phyloP scores from a whole-genome alignment of 345 rosid species.

The Eutrema japonicum region DNA sequence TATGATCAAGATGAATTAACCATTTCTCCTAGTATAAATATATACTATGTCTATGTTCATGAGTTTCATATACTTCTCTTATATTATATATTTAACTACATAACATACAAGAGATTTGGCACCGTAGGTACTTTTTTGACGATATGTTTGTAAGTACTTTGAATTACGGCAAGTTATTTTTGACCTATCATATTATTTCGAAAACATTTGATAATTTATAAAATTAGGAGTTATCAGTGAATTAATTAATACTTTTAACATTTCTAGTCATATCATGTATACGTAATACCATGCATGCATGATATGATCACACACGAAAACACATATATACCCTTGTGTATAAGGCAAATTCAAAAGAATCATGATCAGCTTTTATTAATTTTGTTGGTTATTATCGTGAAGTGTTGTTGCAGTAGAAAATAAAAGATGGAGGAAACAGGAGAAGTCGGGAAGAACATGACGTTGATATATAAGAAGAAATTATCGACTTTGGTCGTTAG shows the following conservation, averaged over 20 bases:
- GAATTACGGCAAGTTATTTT: too few species aligned
- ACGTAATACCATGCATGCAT: constrained; percentile 1
- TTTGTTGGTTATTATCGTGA: not conserved
- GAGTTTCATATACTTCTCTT: not conserved
- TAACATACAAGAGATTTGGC: not conserved
- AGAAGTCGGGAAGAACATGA: constrained; percentile 11
- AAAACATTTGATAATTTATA: too few species aligned
- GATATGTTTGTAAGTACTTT: too few species aligned
- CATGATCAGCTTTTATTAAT: not conserved
- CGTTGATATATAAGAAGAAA: constrained; percentile 22
- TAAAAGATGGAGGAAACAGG: not conserved
- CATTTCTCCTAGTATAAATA: not conserved
- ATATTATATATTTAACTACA: not conserved
- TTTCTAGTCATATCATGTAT: not conserved
- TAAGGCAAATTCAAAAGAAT: not conserved
- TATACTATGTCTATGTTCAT: not conserved
- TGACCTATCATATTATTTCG: too few species aligned
- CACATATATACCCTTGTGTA: not conserved
- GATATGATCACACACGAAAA: not conserved
- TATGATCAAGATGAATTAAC: not conserved
- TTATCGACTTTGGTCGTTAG: not conserved
- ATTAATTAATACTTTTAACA: too few species aligned
- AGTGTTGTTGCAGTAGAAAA: not conserved
- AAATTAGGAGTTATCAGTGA: too few species aligned
- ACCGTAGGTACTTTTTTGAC: not conserved